phyloP scores from a whole-genome alignment of 1,284 basidiomycete genomes.

The Fomitopsis pinicola region DNA sequence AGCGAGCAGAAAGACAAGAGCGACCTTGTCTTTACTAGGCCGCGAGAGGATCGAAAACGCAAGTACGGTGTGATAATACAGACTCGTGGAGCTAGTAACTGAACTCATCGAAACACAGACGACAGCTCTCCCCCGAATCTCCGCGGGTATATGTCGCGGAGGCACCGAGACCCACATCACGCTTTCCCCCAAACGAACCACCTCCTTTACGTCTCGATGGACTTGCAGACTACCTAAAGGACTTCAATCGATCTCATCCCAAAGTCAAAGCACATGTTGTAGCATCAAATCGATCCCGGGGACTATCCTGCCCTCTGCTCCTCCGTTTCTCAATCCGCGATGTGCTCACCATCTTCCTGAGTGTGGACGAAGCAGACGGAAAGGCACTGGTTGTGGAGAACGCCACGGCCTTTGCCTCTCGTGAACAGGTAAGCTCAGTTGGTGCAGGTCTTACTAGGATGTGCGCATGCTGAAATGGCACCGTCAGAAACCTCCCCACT shows the following conservation, averaged over 20 bases:
- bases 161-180: constrained; percentile 31
- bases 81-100: not conserved
- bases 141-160: constrained; percentile 51
- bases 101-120: constrained; percentile 28
- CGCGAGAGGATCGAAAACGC: constrained; percentile 47
- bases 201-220: constrained; percentile 36
- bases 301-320: constrained; percentile 32
- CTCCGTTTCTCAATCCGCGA: constrained; percentile 57
- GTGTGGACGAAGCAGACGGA: constrained; percentile 33
- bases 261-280: constrained; percentile 45
- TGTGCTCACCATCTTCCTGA: constrained; percentile 56
- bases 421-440: constrained; percentile 50
- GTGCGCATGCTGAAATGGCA: not conserved
- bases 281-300: constrained; percentile 15
- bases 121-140: constrained; percentile 52
- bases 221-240: constrained; percentile 45
- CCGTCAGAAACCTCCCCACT: constrained; percentile 57
- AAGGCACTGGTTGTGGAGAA: constrained; percentile 48
- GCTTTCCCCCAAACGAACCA: constrained; percentile 39
- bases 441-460: not conserved
- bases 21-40: constrained; percentile 39
- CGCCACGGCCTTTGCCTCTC: constrained; percentile 58
- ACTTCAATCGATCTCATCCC: constrained; percentile 42
- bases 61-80: constrained; percentile 33
- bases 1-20: constrained; percentile 47